Evolutionary conservation across 2,329 filamentous ascomycete genomes (phyloP), one percentile per base, ranked within the genome.

Genomic region (Penicillium italicum): DNA sequence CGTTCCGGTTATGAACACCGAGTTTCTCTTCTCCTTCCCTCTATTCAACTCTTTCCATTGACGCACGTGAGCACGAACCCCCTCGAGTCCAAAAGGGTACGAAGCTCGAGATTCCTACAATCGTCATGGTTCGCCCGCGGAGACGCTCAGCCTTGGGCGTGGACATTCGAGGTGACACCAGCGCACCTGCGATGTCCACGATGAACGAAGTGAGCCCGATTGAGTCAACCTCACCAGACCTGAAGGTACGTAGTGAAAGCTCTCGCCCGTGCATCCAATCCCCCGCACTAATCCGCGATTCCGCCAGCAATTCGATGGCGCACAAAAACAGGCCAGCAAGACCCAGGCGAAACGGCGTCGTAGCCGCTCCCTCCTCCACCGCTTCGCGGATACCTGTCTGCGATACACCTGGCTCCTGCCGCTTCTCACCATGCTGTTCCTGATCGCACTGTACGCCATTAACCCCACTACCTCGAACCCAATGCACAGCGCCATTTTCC

Each of bases 401-500:
- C 75, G 73, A 54, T 82, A 86, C 68, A 86, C 84, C 28, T 86
- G 84, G 84, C 70, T 85, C 18, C 78, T 81, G 47, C 92, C 93
- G 24, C 82, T 94, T 56, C 72, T 88, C 62, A 76, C 95, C 56
- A 75, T 90, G 55, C 58, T 81, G 56, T 66, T 85, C 69, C 80
- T 92, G 69, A 76, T 89, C 57, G 75, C 80, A 47, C 79, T 85
- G 58, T 97, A 93, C 76, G 84, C 85, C 62, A 71, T 90, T 68
- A 88, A 91, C 70, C 93, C 92, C 5, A 85, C 82, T 65, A 80
- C 86, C 58, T 85, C 87, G 55, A 97, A 97, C 73, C 89, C 89
- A 12, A 73, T 96, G 61, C 82, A 90, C 75, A 82, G 81, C 74
- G 91, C 91, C 73, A 85, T 97, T 73, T 96, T 96, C 81, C 85